Evolutionary conservation across 495 filamentous ascomycete genomes (phyloP).

Genomic region (Neurospora intermedia): DNA sequence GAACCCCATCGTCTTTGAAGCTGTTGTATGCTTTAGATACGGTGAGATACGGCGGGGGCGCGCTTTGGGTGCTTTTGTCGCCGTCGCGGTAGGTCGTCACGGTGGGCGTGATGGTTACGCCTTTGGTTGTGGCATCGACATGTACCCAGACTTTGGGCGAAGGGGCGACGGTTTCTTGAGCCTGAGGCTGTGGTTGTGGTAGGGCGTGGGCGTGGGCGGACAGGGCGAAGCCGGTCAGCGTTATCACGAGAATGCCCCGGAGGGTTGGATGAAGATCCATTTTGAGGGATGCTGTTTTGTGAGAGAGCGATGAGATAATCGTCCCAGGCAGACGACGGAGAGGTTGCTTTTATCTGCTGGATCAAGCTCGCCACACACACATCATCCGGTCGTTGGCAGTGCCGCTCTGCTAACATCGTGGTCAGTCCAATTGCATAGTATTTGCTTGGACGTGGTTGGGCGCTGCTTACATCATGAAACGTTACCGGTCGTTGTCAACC

Average conservation of each 20-base stretch:
- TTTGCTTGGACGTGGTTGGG: background rate
- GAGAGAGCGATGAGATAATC: background rate
- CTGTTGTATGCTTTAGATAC: conserved; percentile 14
- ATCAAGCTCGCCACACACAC: background rate
- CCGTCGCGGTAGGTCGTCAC: conserved; percentile 13
- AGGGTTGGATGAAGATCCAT: background rate
- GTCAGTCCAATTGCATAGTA: background rate
- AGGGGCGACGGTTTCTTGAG: background rate
- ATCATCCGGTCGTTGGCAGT: background rate
- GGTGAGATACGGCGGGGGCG: conserved; percentile 13
- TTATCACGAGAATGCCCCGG: background rate
- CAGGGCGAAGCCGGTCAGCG: background rate
- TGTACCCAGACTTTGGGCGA: conserved; percentile 17
- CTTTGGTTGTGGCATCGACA: conserved; percentile 13
- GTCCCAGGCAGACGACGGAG: background rate
- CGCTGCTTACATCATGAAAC: background rate
- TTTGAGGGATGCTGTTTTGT: background rate
- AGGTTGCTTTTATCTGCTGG: background rate
- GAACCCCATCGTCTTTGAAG: conserved; percentile 7
- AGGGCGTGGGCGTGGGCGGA: background rate
- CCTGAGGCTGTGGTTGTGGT: conserved; percentile 8
- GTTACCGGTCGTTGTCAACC: background rate
- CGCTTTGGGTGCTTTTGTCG: conserved; percentile 11
- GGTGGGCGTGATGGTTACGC: conserved; percentile 15
- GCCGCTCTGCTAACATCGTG: background rate